Evolutionary conservation across 164 flowering plant species (phyloP).

Genomic region (Chimonanthus praecox): DNA sequence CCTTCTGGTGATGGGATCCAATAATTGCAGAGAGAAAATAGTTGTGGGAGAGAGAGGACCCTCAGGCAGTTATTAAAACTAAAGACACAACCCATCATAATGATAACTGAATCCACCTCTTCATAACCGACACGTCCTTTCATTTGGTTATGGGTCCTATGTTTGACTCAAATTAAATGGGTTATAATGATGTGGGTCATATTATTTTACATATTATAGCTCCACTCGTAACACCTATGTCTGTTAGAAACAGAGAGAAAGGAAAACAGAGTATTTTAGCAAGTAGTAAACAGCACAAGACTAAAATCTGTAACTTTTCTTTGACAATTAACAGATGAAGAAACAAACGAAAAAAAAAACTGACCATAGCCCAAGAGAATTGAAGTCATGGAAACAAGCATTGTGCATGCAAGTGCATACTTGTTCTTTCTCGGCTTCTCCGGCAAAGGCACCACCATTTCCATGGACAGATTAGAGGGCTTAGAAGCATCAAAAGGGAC

Average conservation of each 20-base stretch:
- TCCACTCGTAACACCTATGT: no score
- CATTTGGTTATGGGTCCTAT: no score
- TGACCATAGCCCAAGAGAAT: conserved; percentile 33
- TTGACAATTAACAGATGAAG: not conserved
- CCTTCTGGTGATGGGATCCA: no score
- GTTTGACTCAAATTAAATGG: no score
- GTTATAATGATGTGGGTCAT: no score
- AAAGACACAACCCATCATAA: no score
- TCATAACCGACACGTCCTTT: no score
- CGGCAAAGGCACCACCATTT: not conserved
- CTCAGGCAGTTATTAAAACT: no score
- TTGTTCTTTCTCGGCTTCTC: conserved; percentile 16
- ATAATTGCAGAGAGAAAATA: no score
- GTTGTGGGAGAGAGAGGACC: no score
- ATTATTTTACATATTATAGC: no score
- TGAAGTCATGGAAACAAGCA: conserved; percentile 31
- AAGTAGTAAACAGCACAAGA: not conserved
- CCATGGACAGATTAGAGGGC: not conserved
- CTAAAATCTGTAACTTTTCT: not conserved
- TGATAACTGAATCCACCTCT: no score
- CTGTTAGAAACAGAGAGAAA: not conserved
- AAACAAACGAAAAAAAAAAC: not conserved
- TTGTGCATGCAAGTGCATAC: conserved; percentile 13
- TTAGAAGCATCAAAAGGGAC: not conserved
- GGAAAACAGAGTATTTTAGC: not conserved